Evolutionary conservation across 2,329 filamentous ascomycete species (phyloP), one percentile per base, ranked within the genome.

Genomic region (Xylariales sp.): DNA sequence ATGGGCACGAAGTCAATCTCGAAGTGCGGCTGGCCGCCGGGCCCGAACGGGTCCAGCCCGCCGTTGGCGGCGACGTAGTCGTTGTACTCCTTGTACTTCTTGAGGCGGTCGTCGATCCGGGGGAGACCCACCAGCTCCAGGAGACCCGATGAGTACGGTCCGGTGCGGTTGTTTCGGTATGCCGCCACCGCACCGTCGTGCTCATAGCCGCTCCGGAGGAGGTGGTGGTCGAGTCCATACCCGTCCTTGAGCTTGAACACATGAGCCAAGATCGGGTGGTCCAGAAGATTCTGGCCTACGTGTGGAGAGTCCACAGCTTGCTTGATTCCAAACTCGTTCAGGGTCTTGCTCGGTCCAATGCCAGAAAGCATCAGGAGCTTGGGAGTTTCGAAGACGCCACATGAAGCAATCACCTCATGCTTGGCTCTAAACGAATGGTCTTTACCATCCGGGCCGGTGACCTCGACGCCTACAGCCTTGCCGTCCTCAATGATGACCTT

Each of bases 311-410:
- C 67, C 4, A 70, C 63, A 14, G 81, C 46, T 1, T 75, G 59
- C 2, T 65, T 51, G 44, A 84, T 83, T n/a, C 63, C 58, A 50
- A 75, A 69, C 37, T 64, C 61, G 15, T 65, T 45, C 5, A 85
- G 67, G 46, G 80, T 71, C 0, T 61, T 52, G 10, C 57, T 50
- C 0, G 78, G 77, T 0, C 81, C 81, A 23, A 85, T 69, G n/a
- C 81, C 81, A 36, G 68, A 76, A 2, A 83, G 69, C 60, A 81
- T 77, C 11, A 85, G 72, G 3, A 85, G 59, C 55, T 85, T 80
- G 6, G 79, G 78, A 2, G 73, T 72, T 59, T 83, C 79, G 57
- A 76, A 83, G 1, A 76, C 70, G 14, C 80, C 80, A 13, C 60
- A 53, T 0, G 65, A 65, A 4, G 74, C 54, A 8, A 65, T 70